phyloP scores from a whole-genome alignment of 2,329 filamentous ascomycete genomes.

The Penicillium sp. region DNA sequence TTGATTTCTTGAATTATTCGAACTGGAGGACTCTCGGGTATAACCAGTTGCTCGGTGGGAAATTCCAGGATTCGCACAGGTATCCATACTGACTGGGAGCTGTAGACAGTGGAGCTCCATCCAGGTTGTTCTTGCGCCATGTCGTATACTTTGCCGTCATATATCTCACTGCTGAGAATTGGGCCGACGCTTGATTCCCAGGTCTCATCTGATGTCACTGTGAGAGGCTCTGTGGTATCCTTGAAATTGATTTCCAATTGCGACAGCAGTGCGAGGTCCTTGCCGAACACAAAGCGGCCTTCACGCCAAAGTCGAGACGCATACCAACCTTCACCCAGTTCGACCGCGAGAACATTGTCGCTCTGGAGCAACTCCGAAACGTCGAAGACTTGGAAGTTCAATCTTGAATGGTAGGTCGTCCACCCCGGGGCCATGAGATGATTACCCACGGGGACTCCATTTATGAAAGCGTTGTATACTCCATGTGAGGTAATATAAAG shows the following conservation, averaged over 20 bases:
- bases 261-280: slow-evolving; percentile 24
- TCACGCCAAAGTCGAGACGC: slow-evolving; percentile 32
- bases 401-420: slow-evolving; percentile 6
- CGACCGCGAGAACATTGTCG: slow-evolving; percentile 38
- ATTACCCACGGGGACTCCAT: slow-evolving; percentile 1
- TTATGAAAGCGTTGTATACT: slow-evolving; percentile 3
- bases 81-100: slow-evolving; percentile 17
- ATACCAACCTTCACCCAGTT: slow-evolving; percentile 55
- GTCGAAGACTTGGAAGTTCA: slow-evolving; percentile 54
- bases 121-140: slow-evolving; percentile 30
- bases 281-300: slow-evolving; percentile 24
- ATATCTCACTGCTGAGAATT: slow-evolving; percentile 44
- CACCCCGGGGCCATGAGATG: slow-evolving; percentile 23
- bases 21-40: slow-evolving; percentile 49
- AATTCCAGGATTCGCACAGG: slow-evolving; percentile 32
- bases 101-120: slow-evolving; percentile 16
- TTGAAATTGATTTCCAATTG: slow-evolving; percentile 29
- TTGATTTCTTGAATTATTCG: slow-evolving; percentile 34
- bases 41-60: slow-evolving; percentile 36
- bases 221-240: slow-evolving; percentile 3
- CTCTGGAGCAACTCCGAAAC: slow-evolving; percentile 43
- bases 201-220: slow-evolving; percentile 18
- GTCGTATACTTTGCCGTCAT: slow-evolving; percentile 57
- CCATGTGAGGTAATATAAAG: slow-evolving; percentile 8
- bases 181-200: slow-evolving; percentile 26